Percentiles rank a stretch among this genome's conserved stretches.
Conservation (phyloP, 108 stramenopile species). For the Skeletonema marinoi region DNA sequence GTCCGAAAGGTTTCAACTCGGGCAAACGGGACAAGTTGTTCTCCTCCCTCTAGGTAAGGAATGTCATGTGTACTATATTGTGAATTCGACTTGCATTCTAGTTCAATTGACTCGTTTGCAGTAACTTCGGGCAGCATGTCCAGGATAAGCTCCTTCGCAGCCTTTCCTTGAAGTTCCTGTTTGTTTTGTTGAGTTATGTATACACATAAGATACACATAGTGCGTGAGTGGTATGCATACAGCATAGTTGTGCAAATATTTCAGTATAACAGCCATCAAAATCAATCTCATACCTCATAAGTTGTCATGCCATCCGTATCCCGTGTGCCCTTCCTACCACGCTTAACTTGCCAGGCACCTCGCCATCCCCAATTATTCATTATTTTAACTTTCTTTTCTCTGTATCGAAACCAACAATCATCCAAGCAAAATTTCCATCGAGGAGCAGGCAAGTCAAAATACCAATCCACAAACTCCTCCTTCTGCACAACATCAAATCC, state of each 20-base stretch:
- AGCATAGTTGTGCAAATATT: not conserved
- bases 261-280: not conserved
- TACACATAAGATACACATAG: no score
- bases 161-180: constrained; percentile 36
- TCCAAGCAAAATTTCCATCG: constrained; percentile 36
- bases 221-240: not conserved
- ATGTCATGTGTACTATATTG: constrained; percentile 19
- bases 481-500: constrained; percentile 26
- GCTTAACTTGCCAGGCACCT: constrained; percentile 49
- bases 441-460: constrained; percentile 43
- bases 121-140: constrained; percentile 21
- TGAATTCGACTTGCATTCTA: not conserved
- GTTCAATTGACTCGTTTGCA: not conserved
- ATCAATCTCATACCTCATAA: constrained; percentile 19
- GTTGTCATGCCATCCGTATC: constrained; percentile 22
- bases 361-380: constrained; percentile 35
- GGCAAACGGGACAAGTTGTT: constrained; percentile 38
- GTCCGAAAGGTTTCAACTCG: constrained; percentile 27
- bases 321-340: not conserved
- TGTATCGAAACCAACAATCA: constrained; percentile 46
- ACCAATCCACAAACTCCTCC: constrained; percentile 47
- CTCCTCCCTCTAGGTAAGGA: constrained; percentile 32
- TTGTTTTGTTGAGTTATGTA: not conserved
- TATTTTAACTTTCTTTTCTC: constrained; percentile 37
- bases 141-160: constrained; percentile 30